A percentile compares a stretch with the other conserved stretches of the same genome.
These are phyloP conservation scores for Alliaria petiolata DNA, from an alignment of 345 rosid genomes.

Conservation along the genomic window DNA sequence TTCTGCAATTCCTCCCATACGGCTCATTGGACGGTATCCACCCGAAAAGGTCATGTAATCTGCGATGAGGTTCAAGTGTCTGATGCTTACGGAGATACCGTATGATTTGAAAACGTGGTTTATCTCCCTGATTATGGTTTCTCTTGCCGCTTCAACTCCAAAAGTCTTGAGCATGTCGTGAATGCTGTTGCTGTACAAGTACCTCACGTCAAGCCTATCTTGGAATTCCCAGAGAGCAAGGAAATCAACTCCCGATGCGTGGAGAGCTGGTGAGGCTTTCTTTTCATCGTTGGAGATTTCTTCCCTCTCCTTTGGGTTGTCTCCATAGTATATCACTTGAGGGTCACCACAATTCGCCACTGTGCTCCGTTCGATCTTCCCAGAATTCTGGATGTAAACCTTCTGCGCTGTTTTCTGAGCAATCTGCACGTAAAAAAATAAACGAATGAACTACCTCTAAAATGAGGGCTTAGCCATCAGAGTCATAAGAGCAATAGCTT, in stretches of 20 bases:
- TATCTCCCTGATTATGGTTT: slow-evolving; percentile 78
- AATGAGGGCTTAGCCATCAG: neutral
- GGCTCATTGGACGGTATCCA: slow-evolving; percentile 85
- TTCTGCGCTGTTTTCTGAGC: slow-evolving; percentile 77
- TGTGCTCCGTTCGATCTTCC: slow-evolving; percentile 63
- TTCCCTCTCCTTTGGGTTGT: slow-evolving; percentile 62
- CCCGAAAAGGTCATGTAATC: slow-evolving; percentile 91
- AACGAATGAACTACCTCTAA: neutral
- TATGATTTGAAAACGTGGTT: slow-evolving; percentile 77
- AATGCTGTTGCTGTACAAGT: slow-evolving; percentile 73
- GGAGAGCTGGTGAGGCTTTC: slow-evolving; percentile 62
- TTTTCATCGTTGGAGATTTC: slow-evolving; percentile 50
- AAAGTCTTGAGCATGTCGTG: slow-evolving; percentile 69
- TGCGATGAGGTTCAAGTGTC: slow-evolving; percentile 79
- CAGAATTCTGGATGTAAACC: slow-evolving; percentile 78
- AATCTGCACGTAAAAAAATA: slow-evolving; percentile 40
- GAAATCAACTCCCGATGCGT: slow-evolving; percentile 74
- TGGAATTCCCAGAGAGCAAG: slow-evolving; percentile 59
- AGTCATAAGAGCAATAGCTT: neutral
- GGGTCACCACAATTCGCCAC: slow-evolving; percentile 53
- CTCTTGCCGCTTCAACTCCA: slow-evolving; percentile 98
- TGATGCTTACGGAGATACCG: slow-evolving; percentile 68
- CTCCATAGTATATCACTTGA: slow-evolving; percentile 79
- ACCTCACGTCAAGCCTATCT: slow-evolving; percentile 71
- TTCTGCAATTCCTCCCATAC: slow-evolving; percentile 83